Conservation (phyloP, 495 filamentous ascomycete genomes). For the Neurospora sp. region DNA sequence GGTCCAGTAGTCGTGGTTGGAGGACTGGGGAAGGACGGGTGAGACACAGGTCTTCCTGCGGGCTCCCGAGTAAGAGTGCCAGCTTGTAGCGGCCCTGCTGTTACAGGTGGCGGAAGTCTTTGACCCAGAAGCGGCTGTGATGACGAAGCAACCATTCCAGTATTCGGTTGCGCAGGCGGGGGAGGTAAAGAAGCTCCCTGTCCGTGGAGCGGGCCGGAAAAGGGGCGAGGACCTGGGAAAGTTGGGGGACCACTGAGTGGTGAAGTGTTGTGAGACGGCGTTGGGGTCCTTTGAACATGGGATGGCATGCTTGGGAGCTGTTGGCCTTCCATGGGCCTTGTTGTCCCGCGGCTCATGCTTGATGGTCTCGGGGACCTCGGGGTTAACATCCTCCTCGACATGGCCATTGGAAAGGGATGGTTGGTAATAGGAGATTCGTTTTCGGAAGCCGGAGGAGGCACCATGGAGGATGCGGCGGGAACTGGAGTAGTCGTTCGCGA, state of each 20-base stretch:
- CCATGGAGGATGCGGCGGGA: slow-evolving; percentile 15
- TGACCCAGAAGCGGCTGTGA: slow-evolving; percentile 31
- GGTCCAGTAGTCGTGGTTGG: not conserved
- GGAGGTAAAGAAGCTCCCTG: slow-evolving; percentile 19
- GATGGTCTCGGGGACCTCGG: slow-evolving; percentile 52
- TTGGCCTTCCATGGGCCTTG: slow-evolving; percentile 34
- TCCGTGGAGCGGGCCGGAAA: slow-evolving; percentile 13
- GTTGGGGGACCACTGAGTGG: slow-evolving; percentile 23
- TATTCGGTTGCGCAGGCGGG: slow-evolving; percentile 22
- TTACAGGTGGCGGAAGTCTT: slow-evolving; percentile 11
- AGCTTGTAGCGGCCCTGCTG: slow-evolving; percentile 16
- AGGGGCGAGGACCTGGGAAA: slow-evolving; percentile 22
- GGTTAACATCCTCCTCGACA: slow-evolving; percentile 46
- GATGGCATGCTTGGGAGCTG: slow-evolving; percentile 28
- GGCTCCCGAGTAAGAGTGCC: slow-evolving; percentile 12
- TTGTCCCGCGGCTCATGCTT: slow-evolving; percentile 33
- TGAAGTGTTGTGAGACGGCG: slow-evolving; percentile 15
- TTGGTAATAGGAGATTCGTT: slow-evolving; percentile 31
- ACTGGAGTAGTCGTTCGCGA: not conserved
- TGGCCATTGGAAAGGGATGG: slow-evolving; percentile 27
- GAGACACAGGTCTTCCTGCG: slow-evolving; percentile 10
- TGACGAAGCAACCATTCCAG: slow-evolving; percentile 24
- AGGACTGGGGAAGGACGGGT: not conserved
- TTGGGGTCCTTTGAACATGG: slow-evolving; percentile 24
- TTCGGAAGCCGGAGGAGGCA: slow-evolving; percentile 19